Evolutionary conservation across 1,139 yeast species (phyloP), one percentile per base, ranked within the genome.

Genomic region (Blastobotrys capitulatus): DNA sequence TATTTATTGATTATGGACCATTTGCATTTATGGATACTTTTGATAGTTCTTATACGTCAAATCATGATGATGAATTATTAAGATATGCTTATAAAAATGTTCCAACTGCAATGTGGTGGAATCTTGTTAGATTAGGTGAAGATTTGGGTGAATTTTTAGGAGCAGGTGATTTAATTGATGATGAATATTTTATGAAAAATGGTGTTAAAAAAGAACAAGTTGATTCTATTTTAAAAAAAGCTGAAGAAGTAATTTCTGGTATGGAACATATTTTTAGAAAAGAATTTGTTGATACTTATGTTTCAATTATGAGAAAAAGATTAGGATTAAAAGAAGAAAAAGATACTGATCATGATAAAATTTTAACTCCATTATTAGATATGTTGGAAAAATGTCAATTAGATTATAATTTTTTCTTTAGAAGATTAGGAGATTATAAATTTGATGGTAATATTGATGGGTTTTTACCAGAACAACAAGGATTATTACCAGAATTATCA

Each of bases 71-170:
- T 64, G 79, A 77, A 44, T 72, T 74, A 49, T 66, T 71, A 26
- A 73, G 97, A 44, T 92, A 92, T 64, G 80, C 89, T 9, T 90
- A 85, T 66, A 76, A 77, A 32, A 87, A 86, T 60, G 85, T 88
- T 13, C 97, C 97, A 0, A 77, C 84, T 12, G 80, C 92, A 0
- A 81, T 92, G 45, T 89, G 96, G 95, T 92, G 96, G 95, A 92
- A 90, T 64, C 72, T 92, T 63, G 80, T 88, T 0, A 78, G 94
- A 54, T 71, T 90, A 22, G 97, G 95, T 2, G 96, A 92, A 63
- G 81, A 85, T 52, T 64, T 90, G 57, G 92, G 89, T 0, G 90
- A 86, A 61, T 73, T 90, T 18, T 71, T 90, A 26, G 96, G 95
- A 5, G 82, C 84, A 2, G 88, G 52, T 0, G 71, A 70, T 15